These are phyloP conservation scores for Suillus ampliporus DNA, from an alignment of 768 basidiomycete genomes.

Conservation along the genomic window DNA sequence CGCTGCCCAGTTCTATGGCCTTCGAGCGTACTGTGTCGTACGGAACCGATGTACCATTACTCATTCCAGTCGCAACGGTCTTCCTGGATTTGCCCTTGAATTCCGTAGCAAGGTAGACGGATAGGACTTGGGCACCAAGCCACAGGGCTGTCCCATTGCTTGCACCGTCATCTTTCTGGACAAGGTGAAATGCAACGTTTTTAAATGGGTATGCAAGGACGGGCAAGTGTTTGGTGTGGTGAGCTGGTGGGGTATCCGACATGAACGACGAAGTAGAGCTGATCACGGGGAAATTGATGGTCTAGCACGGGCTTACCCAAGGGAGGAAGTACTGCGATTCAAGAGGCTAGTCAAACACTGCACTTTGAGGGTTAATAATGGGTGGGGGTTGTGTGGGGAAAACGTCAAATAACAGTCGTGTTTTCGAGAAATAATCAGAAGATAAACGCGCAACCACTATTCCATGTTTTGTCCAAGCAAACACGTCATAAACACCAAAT, in stretches of 20 bases:
- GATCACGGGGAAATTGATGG: too few relatives aligned
- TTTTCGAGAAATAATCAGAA: too few relatives aligned
- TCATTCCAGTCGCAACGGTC: background rate
- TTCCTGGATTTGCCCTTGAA: slow-evolving; percentile 41
- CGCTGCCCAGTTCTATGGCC: slow-evolving; percentile 82
- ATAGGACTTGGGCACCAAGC: slow-evolving; percentile 81
- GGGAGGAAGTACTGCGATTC: too few relatives aligned
- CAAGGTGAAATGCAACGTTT: slow-evolving; percentile 48
- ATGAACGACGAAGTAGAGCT: too few relatives aligned
- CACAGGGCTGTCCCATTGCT: slow-evolving; percentile 86
- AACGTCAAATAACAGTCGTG: too few relatives aligned
- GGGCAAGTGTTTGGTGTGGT: slow-evolving; percentile 66
- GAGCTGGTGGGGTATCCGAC: slow-evolving; percentile 48
- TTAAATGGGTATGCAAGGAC: slow-evolving; percentile 53
- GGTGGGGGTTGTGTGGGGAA: too few relatives aligned
- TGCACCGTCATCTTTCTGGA: slow-evolving; percentile 61
- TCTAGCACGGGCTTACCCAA: too few relatives aligned
- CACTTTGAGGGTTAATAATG: too few relatives aligned
- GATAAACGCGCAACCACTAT: too few relatives aligned
- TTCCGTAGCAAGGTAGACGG: slow-evolving; percentile 58
- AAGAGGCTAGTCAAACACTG: too few relatives aligned
- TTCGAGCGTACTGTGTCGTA: slow-evolving; percentile 34
- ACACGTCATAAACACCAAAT: too few relatives aligned
- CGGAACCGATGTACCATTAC: slow-evolving; percentile 4
- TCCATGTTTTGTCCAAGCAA: too few relatives aligned